Conservation (phyloP, 2,329 filamentous ascomycete genomes). For the Fusarium devonianum region DNA sequence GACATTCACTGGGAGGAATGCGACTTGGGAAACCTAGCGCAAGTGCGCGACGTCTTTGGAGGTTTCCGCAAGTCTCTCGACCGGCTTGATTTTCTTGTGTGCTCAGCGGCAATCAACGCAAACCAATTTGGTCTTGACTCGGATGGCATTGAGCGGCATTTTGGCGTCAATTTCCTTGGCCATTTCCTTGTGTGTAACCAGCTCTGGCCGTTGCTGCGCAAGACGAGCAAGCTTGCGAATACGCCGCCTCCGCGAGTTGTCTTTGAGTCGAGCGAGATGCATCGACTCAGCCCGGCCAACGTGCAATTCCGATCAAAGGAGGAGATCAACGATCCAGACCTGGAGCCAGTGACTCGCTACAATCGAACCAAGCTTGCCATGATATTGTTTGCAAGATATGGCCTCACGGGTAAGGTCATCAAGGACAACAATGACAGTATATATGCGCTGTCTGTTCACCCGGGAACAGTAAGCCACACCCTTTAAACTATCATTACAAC, state of each 20-base stretch:
- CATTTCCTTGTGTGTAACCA: conserved; percentile 50
- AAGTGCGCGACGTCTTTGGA: conserved; percentile 43
- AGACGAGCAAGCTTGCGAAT: conserved; percentile 48
- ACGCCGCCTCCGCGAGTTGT: conserved; percentile 50
- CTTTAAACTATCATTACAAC: rapidly evolving
- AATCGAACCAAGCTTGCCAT: conserved; percentile 52
- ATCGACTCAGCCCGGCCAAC: conserved; percentile 46
- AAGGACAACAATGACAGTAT: conserved; percentile 51
- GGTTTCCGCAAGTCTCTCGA: conserved; percentile 45
- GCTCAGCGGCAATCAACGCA: conserved; percentile 53
- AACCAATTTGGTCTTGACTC: conserved; percentile 48
- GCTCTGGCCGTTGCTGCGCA: conserved; percentile 52
- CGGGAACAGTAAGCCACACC: conserved; percentile 9
- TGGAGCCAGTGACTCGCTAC: conserved; percentile 49
- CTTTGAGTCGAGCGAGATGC: conserved; percentile 52
- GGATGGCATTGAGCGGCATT: conserved; percentile 54
- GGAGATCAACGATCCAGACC: conserved; percentile 51
- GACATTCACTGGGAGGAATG: conserved; percentile 50
- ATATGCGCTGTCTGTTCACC: conserved; percentile 52
- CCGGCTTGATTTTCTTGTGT: conserved; percentile 52
- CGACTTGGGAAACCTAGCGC: conserved; percentile 43
- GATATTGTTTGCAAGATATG: conserved; percentile 53
- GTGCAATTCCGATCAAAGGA: conserved; percentile 50
- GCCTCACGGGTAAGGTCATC: conserved; percentile 51
- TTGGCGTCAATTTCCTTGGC: conserved; percentile 54